Percentiles rank a stretch among this genome's conserved stretches.
phyloP scores from a whole-genome alignment of 176 grass and related monocot genomes.

The Dendrocalamus sinicus region DNA sequence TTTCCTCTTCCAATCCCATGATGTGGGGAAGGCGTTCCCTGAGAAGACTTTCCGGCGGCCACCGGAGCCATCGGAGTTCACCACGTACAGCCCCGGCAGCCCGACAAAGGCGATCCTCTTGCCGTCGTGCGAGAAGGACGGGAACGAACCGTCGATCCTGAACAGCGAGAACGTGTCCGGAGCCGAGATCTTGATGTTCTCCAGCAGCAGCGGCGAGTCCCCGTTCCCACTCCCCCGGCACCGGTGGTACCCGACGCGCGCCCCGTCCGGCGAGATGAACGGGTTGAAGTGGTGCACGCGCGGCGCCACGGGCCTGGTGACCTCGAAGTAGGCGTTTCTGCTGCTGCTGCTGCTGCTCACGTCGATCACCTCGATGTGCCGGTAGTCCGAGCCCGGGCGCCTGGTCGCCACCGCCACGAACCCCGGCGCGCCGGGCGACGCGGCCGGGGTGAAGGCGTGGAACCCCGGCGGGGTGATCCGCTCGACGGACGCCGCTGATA shows the following conservation, averaged over 20 bases:
- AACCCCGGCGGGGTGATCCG: slow-evolving; percentile 69
- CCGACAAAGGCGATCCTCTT: slow-evolving; percentile 69
- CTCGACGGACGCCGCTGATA: slow-evolving; percentile 43
- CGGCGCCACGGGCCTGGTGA: slow-evolving; percentile 59
- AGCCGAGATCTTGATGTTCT: slow-evolving; percentile 63
- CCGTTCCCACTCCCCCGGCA: slow-evolving; percentile 77
- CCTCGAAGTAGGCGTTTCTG: slow-evolving; percentile 56
- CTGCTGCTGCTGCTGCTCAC: not conserved
- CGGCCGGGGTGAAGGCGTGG: slow-evolving; percentile 89
- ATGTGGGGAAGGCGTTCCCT: slow-evolving; percentile 74
- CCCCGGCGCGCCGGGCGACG: slow-evolving; percentile 64
- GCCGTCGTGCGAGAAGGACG: slow-evolving; percentile 92
- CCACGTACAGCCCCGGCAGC: slow-evolving; percentile 74
- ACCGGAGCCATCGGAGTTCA: slow-evolving; percentile 77
- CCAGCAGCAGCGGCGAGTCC: slow-evolving; percentile 69
- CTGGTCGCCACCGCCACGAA: slow-evolving; percentile 78
- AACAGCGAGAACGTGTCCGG: slow-evolving; percentile 74
- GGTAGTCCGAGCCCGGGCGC: slow-evolving; percentile 60
- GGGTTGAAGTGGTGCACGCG: slow-evolving; percentile 81
- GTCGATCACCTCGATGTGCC: slow-evolving; percentile 89
- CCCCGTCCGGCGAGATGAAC: slow-evolving; percentile 74
- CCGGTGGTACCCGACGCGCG: slow-evolving; percentile 75
- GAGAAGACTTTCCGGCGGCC: slow-evolving; percentile 54
- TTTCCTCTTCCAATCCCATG: slow-evolving; percentile 93
- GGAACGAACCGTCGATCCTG: slow-evolving; percentile 81